A percentile compares a stretch with the other conserved stretches of the same genome.
phyloP scores from a whole-genome alignment of 805 yeast species.

The Priceomyces medius region DNA sequence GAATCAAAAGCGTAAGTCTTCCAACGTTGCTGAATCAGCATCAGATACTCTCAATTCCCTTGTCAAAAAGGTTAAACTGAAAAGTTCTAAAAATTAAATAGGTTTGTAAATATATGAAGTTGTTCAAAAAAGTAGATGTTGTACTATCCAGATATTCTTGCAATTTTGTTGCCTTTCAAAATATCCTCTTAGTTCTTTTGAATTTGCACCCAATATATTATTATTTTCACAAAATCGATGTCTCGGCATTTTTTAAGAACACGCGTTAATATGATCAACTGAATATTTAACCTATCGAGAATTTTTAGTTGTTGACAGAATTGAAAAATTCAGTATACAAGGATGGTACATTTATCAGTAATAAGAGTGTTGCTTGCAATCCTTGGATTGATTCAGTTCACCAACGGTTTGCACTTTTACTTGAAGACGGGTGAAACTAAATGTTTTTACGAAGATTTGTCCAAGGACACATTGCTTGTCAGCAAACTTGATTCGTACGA shows the following conservation, averaged over 20 bases:
- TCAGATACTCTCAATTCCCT: conserved; percentile 25
- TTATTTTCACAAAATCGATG: neutral
- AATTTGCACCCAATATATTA: conserved; percentile 3
- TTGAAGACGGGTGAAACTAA: conserved; percentile 70
- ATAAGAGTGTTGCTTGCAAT: conserved; percentile 7
- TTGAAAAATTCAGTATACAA: neutral
- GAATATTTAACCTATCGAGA: neutral
- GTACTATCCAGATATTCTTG: no score
- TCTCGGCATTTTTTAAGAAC: conserved; percentile 5
- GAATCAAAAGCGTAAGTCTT: conserved; percentile 6
- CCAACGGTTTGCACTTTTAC: conserved; percentile 70
- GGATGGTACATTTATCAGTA: conserved; percentile 1
- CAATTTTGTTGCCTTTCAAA: no score
- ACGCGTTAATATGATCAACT: conserved; percentile 10
- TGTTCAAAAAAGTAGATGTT: no score
- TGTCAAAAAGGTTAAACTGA: conserved; percentile 52
- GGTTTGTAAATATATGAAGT: conserved; percentile 1
- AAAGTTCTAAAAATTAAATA: conserved; percentile 24
- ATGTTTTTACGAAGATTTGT: conserved; percentile 83
- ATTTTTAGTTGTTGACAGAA: neutral
- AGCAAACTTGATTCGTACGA: conserved; percentile 73
- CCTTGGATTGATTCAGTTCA: conserved; percentile 15
- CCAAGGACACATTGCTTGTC: conserved; percentile 74
- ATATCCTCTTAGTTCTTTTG: neutral
- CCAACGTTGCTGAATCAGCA: neutral